A percentile compares a stretch with the other conserved stretches of the same genome.
Conservation (phyloP, 2,329 filamentous ascomycete species). For the Colletotrichum falcatum region DNA sequence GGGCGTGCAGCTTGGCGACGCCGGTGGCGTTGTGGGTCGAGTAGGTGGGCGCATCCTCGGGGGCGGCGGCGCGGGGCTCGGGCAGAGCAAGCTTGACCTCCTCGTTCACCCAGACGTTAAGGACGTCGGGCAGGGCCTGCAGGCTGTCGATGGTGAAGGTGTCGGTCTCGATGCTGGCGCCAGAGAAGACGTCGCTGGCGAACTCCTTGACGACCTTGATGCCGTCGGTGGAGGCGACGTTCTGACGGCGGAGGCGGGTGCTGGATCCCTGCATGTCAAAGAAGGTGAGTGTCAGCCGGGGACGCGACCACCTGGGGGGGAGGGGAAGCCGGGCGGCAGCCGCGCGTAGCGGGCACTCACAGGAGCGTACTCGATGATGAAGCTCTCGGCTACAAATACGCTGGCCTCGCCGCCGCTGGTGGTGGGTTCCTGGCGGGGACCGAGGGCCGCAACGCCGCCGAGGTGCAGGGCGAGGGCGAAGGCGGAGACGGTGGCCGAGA, state of each 20-base stretch:
- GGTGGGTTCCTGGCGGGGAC: slow-evolving; percentile 22
- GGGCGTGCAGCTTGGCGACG: slow-evolving; percentile 53
- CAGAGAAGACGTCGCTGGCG: slow-evolving; percentile 46
- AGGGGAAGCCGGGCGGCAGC: too few species aligned
- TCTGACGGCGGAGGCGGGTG: slow-evolving; percentile 40
- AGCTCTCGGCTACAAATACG: slow-evolving; percentile 41
- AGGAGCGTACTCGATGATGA: slow-evolving; percentile 44
- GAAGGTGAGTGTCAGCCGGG: slow-evolving; percentile 16
- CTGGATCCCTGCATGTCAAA: slow-evolving; percentile 20
- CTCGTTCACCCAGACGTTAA: slow-evolving; percentile 52
- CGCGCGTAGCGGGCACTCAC: too few species aligned
- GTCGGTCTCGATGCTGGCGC: slow-evolving; percentile 48
- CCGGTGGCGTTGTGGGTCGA: slow-evolving; percentile 54
- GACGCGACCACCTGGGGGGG: slow-evolving; percentile 17
- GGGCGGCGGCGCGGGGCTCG: slow-evolving; percentile 30
- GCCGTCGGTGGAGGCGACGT: slow-evolving; percentile 41
- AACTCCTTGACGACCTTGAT: slow-evolving; percentile 46
- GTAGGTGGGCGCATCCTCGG: slow-evolving; percentile 28
- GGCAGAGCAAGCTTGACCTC: slow-evolving; percentile 40
- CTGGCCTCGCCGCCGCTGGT: background rate
- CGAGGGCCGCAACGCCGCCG: slow-evolving; percentile 25
- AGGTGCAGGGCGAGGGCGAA: slow-evolving; percentile 35
- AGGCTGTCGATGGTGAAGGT: slow-evolving; percentile 51
- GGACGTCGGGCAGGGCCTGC: slow-evolving; percentile 45
- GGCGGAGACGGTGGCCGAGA: slow-evolving; percentile 38